Evolutionary conservation across 257 asterid genomes (phyloP).

Genomic region (Solanum appendiculatum): DNA sequence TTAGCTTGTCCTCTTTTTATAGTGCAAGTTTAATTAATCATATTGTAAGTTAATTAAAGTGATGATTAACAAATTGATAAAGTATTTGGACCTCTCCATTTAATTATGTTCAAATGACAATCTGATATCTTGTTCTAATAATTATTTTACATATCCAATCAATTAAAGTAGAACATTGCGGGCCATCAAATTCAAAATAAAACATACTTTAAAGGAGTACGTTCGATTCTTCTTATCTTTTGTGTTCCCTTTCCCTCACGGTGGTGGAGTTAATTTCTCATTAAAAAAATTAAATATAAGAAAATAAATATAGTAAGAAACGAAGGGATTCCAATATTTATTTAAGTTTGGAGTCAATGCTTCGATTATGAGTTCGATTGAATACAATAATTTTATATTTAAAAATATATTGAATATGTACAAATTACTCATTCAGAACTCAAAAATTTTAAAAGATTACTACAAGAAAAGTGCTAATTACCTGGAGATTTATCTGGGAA

Average conservation of each 20-base stretch:
- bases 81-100: neutral
- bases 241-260: neutral
- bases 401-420: neutral
- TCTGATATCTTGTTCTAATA: neutral
- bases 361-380: neutral
- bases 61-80: neutral
- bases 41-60: neutral
- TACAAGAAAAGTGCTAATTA: too few relatives aligned
- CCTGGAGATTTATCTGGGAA: too few relatives aligned
- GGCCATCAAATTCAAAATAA: neutral
- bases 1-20: neutral
- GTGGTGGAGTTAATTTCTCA: neutral
- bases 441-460: neutral
- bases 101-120: neutral
- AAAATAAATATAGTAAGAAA: neutral
- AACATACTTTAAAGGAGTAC: neutral
- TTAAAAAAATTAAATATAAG: neutral
- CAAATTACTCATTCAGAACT: neutral
- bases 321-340: neutral
- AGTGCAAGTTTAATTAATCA: neutral
- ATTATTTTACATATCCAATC: neutral
- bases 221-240: neutral
- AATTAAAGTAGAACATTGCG: neutral
- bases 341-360: neutral
- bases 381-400: neutral